Evolutionary conservation across 257 asterid species (phyloP), one percentile per base, ranked within the genome.

Genomic region (Salvia splendens): DNA sequence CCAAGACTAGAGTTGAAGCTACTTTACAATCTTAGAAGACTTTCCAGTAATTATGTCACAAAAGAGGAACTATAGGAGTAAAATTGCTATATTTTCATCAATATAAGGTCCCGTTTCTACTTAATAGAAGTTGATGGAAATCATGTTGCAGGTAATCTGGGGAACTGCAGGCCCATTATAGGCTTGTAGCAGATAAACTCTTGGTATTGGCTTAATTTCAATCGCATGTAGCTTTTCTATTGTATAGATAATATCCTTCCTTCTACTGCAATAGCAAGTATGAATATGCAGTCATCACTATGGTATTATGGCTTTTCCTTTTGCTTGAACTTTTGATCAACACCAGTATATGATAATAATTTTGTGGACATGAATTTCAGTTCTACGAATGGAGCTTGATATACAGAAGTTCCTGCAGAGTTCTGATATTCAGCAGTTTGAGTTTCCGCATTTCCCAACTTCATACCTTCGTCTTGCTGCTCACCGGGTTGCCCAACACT

Each of bases 401-500:
- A 49, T 88, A 50, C 95, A 91, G 78, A 91, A 88, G 81, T 87
- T 91, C 77, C 70, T 94, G 83, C 91, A 79, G 80, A 91, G 78
- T 72, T 66, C 85, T 20, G 86, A 78, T 28, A 20, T 66, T 15
- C 91, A 80, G 49, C 92, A 88, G 73, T 87, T 94, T 74, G 99
- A 91, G 80, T 94, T 94, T 73, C 96, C 84, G 10, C 95, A 79
- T 67, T 85, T 94, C 63, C 96, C 99, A 9, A 87, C 96, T 65
- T 94, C 99, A 55, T 94, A 94, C 72, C 95, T 94, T 30, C 96
- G 99, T 32, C 92, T 91, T 71, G 97, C 96, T 7, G 99, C 96
- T 2, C 99, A 94, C 75, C 88, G 99, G 68, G 99, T 94, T 67
- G 95, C 99, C 62, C 99, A 94, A 75, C 96, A 94, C 82, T 94